Percentiles rank a stretch among this genome's conserved stretches.
Conservation (phyloP, 73 alveolate genomes). For the Paramecium primaurelia region DNA sequence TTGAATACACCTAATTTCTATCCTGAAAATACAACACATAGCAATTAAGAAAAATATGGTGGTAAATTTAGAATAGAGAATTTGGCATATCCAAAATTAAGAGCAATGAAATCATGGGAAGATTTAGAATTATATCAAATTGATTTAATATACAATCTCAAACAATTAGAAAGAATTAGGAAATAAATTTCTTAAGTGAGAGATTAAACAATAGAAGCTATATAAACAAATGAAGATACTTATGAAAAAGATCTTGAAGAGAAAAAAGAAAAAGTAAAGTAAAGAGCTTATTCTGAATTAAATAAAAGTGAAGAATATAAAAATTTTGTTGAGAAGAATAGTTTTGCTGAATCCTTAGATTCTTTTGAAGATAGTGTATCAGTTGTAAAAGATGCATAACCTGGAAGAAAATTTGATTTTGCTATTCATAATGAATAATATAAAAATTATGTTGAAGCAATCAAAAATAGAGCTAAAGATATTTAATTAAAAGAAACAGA, state of each 20-base stretch:
- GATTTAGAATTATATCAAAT: conserved; percentile 2
- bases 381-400: not conserved
- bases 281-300: not conserved
- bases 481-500: not conserved
- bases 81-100: not conserved
- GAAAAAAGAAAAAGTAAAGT: not conserved
- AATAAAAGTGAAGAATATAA: not conserved
- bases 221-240: not conserved
- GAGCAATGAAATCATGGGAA: conserved; percentile 47
- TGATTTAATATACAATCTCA: conserved; percentile 21
- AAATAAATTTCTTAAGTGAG: not conserved
- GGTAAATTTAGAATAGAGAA: conserved; percentile 43
- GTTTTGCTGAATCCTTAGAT: not conserved
- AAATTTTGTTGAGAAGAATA: not conserved
- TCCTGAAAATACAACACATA: not conserved
- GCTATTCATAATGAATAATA: not conserved
- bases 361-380: not conserved
- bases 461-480: not conserved
- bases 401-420: conserved; percentile 9
- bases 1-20: not conserved
- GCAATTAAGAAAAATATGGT: conserved; percentile 8
- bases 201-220: not conserved
- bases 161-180: not conserved
- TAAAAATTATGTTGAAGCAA: not conserved
- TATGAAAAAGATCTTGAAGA: not conserved